Percentiles rank a stretch among this genome's conserved stretches.
Conservation (phyloP, 768 basidiomycete species). For the Mycena sanguinolenta region DNA sequence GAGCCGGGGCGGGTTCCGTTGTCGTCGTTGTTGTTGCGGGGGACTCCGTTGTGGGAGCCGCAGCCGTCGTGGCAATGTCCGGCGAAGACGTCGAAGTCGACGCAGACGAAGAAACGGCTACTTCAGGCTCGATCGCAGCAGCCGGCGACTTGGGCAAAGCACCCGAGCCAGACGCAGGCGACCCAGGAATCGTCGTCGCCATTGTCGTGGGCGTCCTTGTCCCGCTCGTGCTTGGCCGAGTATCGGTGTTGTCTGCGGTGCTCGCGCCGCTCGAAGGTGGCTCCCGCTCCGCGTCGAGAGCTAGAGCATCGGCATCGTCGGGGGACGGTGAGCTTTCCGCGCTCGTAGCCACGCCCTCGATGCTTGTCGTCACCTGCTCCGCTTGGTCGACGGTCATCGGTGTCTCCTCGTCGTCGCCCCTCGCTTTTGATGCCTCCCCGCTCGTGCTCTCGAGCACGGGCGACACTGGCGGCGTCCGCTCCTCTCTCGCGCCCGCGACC, state of each 20-base stretch:
- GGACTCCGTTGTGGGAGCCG: background rate
- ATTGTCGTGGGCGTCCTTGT: constrained; percentile 49
- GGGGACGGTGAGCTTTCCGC: too few species aligned
- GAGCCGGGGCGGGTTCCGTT: background rate
- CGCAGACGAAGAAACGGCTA: too few species aligned
- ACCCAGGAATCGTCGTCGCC: constrained; percentile 65
- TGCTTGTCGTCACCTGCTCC: too few species aligned
- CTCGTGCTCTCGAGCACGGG: background rate
- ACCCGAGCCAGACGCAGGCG: constrained; percentile 60
- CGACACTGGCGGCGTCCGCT: constrained; percentile 61
- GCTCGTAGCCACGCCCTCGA: background rate
- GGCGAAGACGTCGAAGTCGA: too few species aligned
- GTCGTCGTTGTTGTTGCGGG: background rate
- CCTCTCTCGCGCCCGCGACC: constrained; percentile 65
- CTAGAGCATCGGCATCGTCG: background rate
- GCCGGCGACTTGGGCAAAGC: too few species aligned
- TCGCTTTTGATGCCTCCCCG: background rate
- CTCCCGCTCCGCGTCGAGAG: background rate
- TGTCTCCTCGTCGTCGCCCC: too few species aligned
- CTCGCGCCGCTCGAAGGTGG: background rate
- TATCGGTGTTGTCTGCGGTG: constrained; percentile 13
- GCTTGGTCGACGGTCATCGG: too few species aligned
- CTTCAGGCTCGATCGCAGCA: too few species aligned
- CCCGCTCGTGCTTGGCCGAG: background rate
- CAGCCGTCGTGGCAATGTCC: background rate